phyloP scores from a whole-genome alignment of 2,329 filamentous ascomycete species.

The Cyanodermella asteris region DNA sequence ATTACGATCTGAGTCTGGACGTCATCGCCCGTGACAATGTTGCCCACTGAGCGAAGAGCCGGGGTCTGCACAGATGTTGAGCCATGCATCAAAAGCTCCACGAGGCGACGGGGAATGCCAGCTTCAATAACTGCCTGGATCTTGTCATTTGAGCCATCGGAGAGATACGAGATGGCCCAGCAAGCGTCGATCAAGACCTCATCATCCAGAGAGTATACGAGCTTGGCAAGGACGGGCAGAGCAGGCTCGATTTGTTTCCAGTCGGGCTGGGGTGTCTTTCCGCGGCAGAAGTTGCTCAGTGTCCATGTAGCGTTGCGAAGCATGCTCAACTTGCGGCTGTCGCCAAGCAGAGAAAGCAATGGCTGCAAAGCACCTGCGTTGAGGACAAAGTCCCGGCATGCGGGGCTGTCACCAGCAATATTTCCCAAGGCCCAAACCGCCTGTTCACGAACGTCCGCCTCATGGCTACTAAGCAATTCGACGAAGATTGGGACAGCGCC shows the following conservation, averaged over 20 bases:
- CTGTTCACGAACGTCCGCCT: constrained; percentile 94
- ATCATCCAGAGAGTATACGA: constrained; percentile 95
- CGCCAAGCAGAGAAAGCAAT: constrained; percentile 69
- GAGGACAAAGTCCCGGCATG: constrained; percentile 91
- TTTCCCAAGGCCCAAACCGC: constrained; percentile 97
- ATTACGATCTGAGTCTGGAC: constrained; percentile 99
- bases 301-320: constrained; percentile 97
- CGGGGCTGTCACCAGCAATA: constrained; percentile 94
- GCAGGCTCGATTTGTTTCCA: constrained; percentile 89
- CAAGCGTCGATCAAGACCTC: constrained; percentile 97
- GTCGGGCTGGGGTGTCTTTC: constrained; percentile 96
- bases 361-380: constrained; percentile 79
- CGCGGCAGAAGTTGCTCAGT: constrained; percentile 97
- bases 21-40: constrained; percentile 96
- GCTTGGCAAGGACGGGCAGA: constrained; percentile 82
- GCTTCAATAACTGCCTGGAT: constrained; percentile 98
- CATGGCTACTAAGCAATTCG: constrained; percentile 80
- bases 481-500: constrained; percentile 97
- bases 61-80: constrained; percentile 97
- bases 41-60: constrained; percentile 87
- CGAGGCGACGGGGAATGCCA: constrained; percentile 83
- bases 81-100: constrained; percentile 93
- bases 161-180: constrained; percentile 98
- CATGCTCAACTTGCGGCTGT: constrained; percentile 98
- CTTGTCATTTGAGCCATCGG: constrained; percentile 95